Conservation (phyloP, 805 yeast species). For the Isabelozyma gotoi region DNA sequence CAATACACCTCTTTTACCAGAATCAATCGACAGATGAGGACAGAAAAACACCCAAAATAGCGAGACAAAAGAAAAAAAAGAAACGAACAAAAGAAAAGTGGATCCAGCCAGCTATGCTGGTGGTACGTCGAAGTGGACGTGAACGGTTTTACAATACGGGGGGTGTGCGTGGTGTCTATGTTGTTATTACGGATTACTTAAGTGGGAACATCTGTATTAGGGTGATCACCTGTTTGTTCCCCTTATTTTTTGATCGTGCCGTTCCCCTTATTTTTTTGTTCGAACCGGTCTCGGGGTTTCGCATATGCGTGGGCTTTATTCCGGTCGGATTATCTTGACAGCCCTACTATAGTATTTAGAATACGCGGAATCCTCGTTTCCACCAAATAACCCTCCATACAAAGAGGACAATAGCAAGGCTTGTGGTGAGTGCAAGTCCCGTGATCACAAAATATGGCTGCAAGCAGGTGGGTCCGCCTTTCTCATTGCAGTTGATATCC, state of each 20-base stretch:
- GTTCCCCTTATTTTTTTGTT: neutral
- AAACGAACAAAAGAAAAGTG: neutral
- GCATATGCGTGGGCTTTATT: neutral
- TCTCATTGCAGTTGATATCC: conserved; percentile 41
- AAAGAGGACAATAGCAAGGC: conserved; percentile 21
- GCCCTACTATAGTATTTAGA: too few species aligned
- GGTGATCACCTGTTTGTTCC: too few species aligned
- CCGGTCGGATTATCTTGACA: neutral
- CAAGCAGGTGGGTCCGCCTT: conserved; percentile 18
- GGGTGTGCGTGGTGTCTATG: neutral
- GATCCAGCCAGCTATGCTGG: neutral
- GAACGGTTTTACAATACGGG: neutral
- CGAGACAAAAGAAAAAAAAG: neutral
- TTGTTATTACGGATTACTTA: neutral
- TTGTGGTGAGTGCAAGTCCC: conserved; percentile 19
- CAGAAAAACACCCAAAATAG: neutral
- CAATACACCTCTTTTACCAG: neutral
- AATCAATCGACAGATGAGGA: neutral
- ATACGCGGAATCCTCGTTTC: conserved; percentile 22
- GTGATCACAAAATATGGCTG: conserved; percentile 27
- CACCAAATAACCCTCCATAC: conserved; percentile 33
- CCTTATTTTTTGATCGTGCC: neutral
- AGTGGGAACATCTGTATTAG: neutral
- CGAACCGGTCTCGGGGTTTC: neutral
- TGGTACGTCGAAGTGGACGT: neutral